phyloP scores from a whole-genome alignment of 768 basidiomycete genomes.

The Suillus hirtellus region DNA sequence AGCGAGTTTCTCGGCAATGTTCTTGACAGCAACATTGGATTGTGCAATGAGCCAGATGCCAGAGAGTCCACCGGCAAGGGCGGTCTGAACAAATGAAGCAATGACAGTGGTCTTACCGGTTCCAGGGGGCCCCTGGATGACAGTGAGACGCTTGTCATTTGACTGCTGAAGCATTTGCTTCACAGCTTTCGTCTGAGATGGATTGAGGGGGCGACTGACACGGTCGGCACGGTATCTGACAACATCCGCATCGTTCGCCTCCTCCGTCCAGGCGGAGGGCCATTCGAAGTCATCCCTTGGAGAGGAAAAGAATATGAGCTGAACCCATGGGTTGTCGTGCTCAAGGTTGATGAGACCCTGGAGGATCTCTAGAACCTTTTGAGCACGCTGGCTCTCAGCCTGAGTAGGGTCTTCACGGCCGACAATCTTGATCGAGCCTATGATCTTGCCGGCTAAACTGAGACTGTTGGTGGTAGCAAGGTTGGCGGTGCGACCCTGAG shows the following conservation, averaged over 20 bases:
- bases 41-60: slow-evolving; percentile 84
- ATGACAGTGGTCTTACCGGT: slow-evolving; percentile 78
- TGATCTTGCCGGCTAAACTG: slow-evolving; percentile 32
- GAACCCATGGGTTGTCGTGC: slow-evolving; percentile 39
- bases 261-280: slow-evolving; percentile 36
- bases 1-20: slow-evolving; percentile 81
- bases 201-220: slow-evolving; percentile 36
- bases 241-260: slow-evolving; percentile 19
- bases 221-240: slow-evolving; percentile 18
- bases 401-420: slow-evolving; percentile 58
- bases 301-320: slow-evolving; percentile 33
- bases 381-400: slow-evolving; percentile 50
- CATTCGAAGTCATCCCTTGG: slow-evolving; percentile 32
- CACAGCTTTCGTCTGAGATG: slow-evolving; percentile 40
- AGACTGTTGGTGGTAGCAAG: slow-evolving; percentile 23
- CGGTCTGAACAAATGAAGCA: slow-evolving; percentile 56
- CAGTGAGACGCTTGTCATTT: slow-evolving; percentile 37
- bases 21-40: slow-evolving; percentile 87
- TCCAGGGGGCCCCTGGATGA: slow-evolving; percentile 56
- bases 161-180: slow-evolving; percentile 38
- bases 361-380: slow-evolving; percentile 33
- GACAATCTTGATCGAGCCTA: slow-evolving; percentile 44
- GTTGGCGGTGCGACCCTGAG: slow-evolving; percentile 20
- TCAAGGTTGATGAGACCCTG: slow-evolving; percentile 33
- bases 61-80: slow-evolving; percentile 37